A percentile compares a stretch with the other conserved stretches of the same genome.
phyloP scores from a whole-genome alignment of 2,329 filamentous ascomycete species.

The Aschersonia sp. region DNA sequence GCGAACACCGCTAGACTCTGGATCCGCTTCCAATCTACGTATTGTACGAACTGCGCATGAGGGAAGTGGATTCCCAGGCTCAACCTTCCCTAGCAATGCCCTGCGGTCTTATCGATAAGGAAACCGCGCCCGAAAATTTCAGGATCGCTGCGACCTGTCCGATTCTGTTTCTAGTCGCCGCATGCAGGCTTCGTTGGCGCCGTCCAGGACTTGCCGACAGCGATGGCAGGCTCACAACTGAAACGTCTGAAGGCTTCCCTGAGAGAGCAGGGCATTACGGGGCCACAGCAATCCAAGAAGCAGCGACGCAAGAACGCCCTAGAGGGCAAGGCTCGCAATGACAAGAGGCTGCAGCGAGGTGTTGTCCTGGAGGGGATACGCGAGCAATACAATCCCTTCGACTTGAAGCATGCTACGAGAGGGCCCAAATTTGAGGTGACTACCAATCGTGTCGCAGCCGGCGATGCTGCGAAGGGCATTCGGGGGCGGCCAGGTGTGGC shows the following conservation, averaged over 20 bases:
- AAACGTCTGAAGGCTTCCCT: conserved; percentile 90
- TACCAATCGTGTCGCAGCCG: conserved; percentile 41
- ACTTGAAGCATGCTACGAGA: conserved; percentile 66
- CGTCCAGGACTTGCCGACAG: conserved; percentile 6
- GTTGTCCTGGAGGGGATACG: conserved; percentile 74
- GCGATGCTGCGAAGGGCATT: conserved; percentile 40
- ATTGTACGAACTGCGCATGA: not conserved
- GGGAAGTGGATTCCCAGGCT: not conserved
- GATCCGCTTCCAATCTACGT: too few species aligned
- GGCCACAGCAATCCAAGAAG: conserved; percentile 90
- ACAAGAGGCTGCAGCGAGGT: conserved; percentile 64
- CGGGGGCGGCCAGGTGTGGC: conserved; percentile 68
- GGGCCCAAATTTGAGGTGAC: conserved; percentile 79
- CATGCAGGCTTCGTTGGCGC: not conserved
- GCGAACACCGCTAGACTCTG: not conserved
- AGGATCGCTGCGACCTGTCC: conserved; percentile 2
- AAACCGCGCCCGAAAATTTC: not conserved
- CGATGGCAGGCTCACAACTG: conserved; percentile 89
- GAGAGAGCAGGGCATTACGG: conserved; percentile 75
- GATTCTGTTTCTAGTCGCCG: not conserved
- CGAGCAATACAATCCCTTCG: conserved; percentile 96
- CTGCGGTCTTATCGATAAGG: not conserved
- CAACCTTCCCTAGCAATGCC: not conserved
- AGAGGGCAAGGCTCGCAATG: conserved; percentile 46
- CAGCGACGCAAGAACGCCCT: conserved; percentile 64